phyloP scores from a whole-genome alignment of 805 yeast species.

The Scheffersomyces ergatensis region DNA sequence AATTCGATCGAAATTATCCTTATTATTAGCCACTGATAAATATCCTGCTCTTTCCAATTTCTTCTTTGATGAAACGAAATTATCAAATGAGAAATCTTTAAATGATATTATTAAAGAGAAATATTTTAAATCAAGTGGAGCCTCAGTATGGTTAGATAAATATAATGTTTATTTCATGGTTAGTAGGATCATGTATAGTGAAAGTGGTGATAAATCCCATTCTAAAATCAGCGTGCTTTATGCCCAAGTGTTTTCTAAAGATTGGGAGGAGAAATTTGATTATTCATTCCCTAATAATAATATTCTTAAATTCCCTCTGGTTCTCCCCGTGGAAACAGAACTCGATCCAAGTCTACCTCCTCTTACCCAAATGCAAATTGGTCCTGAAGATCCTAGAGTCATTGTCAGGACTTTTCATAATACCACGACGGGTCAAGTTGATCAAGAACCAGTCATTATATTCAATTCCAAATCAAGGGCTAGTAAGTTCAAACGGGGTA shows the following conservation, averaged over 20 bases:
- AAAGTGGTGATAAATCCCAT: slow-evolving; percentile 14
- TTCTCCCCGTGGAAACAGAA: slow-evolving; percentile 9
- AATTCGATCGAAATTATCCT: too few species aligned
- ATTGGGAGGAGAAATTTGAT: slow-evolving; percentile 17
- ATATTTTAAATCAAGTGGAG: neutral
- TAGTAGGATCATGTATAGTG: slow-evolving; percentile 23
- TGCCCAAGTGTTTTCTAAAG: slow-evolving; percentile 16
- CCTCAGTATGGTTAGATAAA: slow-evolving; percentile 27
- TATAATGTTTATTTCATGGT: slow-evolving; percentile 27
- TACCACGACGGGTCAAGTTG: slow-evolving; percentile 4
- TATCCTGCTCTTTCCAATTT: too few species aligned
- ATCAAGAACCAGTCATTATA: slow-evolving; percentile 20
- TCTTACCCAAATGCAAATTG: slow-evolving; percentile 3
- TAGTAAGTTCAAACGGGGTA: slow-evolving; percentile 16
- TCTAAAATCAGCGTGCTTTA: slow-evolving; percentile 23
- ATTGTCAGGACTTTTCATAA: slow-evolving; percentile 8
- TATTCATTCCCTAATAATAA: slow-evolving; percentile 6
- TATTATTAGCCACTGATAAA: too few species aligned
- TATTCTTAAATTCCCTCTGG: slow-evolving; percentile 8
- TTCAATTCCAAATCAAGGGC: slow-evolving; percentile 15
- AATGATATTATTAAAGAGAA: neutral
- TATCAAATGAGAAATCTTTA: neutral
- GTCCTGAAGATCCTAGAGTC: slow-evolving; percentile 18
- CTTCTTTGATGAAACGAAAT: too few species aligned
- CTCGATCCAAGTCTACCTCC: neutral